phyloP scores from a whole-genome alignment of 2,329 filamentous ascomycete genomes.

The Davidsoniella virescens region DNA sequence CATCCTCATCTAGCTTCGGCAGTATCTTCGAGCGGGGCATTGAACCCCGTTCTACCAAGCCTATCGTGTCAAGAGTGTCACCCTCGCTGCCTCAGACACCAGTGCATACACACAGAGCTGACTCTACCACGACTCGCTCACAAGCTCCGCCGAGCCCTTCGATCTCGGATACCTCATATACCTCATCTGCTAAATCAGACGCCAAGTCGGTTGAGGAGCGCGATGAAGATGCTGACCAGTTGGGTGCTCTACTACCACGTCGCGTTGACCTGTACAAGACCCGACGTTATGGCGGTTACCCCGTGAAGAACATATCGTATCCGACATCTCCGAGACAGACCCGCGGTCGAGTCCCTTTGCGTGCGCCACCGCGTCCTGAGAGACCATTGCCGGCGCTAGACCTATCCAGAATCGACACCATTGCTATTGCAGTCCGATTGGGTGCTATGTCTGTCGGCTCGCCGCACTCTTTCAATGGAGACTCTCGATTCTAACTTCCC shows the following conservation, averaged over 20 bases:
- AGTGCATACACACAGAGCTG: background rate
- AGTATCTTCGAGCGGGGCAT: no score
- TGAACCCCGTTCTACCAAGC: background rate
- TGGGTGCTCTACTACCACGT: slow-evolving; percentile 1
- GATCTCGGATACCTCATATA: background rate
- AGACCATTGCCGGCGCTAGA: background rate
- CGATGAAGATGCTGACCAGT: background rate
- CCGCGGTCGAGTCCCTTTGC: background rate
- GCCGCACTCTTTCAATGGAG: no score
- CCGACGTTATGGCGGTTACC: background rate
- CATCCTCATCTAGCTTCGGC: background rate
- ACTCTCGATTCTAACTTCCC: no score
- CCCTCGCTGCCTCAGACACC: background rate
- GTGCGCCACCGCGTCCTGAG: slow-evolving; percentile 1
- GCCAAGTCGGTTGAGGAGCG: background rate
- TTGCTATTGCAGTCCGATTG: no score
- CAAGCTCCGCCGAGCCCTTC: background rate
- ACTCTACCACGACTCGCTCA: background rate
- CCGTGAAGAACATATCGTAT: slow-evolving; percentile 1
- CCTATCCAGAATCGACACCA: no score
- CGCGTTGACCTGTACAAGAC: background rate
- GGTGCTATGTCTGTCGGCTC: no score
- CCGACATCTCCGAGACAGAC: slow-evolving; percentile 2
- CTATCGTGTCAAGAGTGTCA: background rate
- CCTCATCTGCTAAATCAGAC: no score